Percentiles rank a stretch among this genome's conserved stretches.
Evolutionary conservation across 192 early-diverging fungal genomes (phyloP).

Genomic region (Podila clonocystis): DNA sequence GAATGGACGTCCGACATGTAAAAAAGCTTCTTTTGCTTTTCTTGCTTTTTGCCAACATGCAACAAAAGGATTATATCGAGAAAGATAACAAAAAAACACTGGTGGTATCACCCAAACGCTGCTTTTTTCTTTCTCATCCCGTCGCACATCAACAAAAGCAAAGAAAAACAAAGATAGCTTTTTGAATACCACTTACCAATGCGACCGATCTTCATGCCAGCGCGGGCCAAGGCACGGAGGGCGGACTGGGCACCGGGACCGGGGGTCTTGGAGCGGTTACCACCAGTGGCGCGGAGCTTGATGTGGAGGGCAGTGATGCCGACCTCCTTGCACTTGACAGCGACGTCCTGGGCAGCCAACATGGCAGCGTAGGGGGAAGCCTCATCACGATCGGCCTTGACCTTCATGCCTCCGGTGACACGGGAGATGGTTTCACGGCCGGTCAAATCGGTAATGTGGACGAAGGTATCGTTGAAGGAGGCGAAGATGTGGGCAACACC

Average conservation of each 20-base stretch:
- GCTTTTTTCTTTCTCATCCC: neutral
- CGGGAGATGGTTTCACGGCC: conserved; percentile 99
- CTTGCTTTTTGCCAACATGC: neutral
- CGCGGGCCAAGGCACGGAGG: conserved; percentile 98
- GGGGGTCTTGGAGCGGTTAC: conserved; percentile 98
- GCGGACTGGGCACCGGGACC: conserved; percentile 98
- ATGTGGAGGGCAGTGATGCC: conserved; percentile 99
- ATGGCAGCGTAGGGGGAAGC: conserved; percentile 99
- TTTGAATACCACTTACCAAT: conserved; percentile 61
- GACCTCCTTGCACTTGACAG: conserved; percentile 98
- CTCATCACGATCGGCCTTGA: conserved; percentile 99
- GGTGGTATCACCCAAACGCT: neutral
- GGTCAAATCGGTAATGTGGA: conserved; percentile 99
- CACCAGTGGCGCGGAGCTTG: conserved; percentile 99
- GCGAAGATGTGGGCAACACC: conserved; percentile 99
- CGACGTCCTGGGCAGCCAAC: conserved; percentile 99
- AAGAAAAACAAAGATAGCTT: neutral
- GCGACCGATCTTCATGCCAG: conserved; percentile 97
- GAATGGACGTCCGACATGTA: conserved; percentile 91
- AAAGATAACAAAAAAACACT: too few relatives aligned
- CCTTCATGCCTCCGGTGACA: conserved; percentile 99
- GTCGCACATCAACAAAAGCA: neutral
- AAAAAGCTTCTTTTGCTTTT: neutral
- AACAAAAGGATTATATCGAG: neutral
- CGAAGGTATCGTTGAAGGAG: conserved; percentile 99